Conservation (phyloP, 345 rosid species). For the Eutrema heterophyllum region DNA sequence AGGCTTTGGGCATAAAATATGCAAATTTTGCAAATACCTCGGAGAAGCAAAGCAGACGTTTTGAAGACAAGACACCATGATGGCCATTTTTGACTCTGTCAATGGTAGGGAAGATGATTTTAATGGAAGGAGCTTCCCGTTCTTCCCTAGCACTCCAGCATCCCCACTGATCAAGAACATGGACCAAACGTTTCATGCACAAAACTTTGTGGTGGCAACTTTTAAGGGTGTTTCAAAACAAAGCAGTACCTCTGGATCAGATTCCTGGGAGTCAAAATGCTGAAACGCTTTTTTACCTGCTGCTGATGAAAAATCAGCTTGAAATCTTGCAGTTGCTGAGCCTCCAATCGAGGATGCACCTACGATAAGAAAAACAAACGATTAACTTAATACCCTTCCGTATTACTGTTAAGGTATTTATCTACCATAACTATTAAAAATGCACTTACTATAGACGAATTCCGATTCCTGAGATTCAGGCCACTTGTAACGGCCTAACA, state of each 20-base stretch:
- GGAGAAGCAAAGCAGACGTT: slow-evolving; percentile 74
- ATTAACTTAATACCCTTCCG: neutral
- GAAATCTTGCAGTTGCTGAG: slow-evolving; percentile 61
- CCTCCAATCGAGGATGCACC: slow-evolving; percentile 83
- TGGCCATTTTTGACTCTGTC: slow-evolving; percentile 66
- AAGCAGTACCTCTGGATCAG: slow-evolving; percentile 86
- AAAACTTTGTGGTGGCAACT: neutral
- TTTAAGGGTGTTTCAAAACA: neutral
- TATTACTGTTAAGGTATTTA: neutral
- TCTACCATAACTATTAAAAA: neutral
- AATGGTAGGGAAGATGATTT: slow-evolving; percentile 77
- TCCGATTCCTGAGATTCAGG: slow-evolving; percentile 76
- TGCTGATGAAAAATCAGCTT: slow-evolving; percentile 80
- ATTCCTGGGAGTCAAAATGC: slow-evolving; percentile 71
- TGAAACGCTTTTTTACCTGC: slow-evolving; percentile 62
- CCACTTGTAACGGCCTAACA: slow-evolving; percentile 74
- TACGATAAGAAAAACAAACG: slow-evolving; percentile 22
- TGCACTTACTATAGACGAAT: slow-evolving; percentile 67
- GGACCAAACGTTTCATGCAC: neutral
- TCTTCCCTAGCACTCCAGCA: slow-evolving; percentile 89
- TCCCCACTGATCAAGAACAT: slow-evolving; percentile 68
- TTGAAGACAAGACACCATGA: slow-evolving; percentile 61
- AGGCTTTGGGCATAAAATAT: neutral
- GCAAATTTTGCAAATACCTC: slow-evolving; percentile 53
- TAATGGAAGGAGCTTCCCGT: slow-evolving; percentile 62